Evolutionary conservation across 1,284 basidiomycete genomes (phyloP), one percentile per base, ranked within the genome.

Genomic region (Irpex sp.): DNA sequence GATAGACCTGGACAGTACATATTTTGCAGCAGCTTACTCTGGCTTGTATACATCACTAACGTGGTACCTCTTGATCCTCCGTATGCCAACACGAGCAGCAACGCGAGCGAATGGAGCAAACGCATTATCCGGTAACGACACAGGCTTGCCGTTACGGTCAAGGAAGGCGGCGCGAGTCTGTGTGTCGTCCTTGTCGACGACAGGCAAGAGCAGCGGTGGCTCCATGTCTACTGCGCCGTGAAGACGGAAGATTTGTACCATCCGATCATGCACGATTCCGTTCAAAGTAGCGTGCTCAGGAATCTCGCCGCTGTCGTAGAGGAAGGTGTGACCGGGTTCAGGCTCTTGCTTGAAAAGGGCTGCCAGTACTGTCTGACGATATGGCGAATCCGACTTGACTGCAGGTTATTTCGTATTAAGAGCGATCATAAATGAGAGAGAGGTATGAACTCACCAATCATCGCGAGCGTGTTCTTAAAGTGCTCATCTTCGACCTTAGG

Each of bases 221-320:
- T 93, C 88, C 71, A 89, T 85, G 66, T 95, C 87, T 2, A 97
- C 86, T 0, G 96, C 94, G 5, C 96, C 96, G 67, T 96, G 95
- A 2, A 96, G 79, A 53, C 88, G 85, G 72, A 97, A 95, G 12
- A 96, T 85, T 6, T 86, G 78, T 2, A 85, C 80, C 3, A 97
- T 77, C 21, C 87, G 85, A 60, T 94, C 89, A 63, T 88, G 81
- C 3, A 96, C 91, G 2, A 91, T 87, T 36, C 86, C 84, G 61
- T 91, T 89, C 54, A 94, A 74, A 1, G 87, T 80, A 1, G 87
- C 82, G 69, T 94, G 87, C 65, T 92, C 90, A 0, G 87, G 85
- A 9, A 81, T 74, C 56, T 90, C 86, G 3, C 88, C 85, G 47
- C 83, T 80, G 66, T 97, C 93, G 68, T 96, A 98, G 14, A 93